These are phyloP conservation scores for Viola odorata DNA, from an alignment of 345 rosid genomes.

Conservation along the genomic window DNA sequence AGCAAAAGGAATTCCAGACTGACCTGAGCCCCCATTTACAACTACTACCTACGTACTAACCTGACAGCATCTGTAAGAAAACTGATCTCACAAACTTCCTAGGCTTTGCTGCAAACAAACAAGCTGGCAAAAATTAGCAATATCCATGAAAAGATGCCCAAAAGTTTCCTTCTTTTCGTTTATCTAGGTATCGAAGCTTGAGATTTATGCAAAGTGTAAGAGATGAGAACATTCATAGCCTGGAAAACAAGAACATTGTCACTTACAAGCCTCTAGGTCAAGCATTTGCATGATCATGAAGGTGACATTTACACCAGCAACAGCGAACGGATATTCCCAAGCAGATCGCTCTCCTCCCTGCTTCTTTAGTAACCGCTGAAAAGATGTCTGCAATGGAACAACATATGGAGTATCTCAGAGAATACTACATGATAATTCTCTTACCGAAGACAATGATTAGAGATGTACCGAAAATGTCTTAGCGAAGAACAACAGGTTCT, in stretches of 20 bases:
- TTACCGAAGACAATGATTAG: constrained; percentile 5
- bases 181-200: no score
- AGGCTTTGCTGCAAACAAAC: constrained; percentile 57
- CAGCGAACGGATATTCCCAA: constrained; percentile 98
- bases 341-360: constrained; percentile 79
- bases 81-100: constrained; percentile 65
- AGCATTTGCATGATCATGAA: constrained; percentile 99
- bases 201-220: no score
- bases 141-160: no score
- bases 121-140: constrained; percentile 11
- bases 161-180: no score
- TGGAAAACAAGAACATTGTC: not conserved
- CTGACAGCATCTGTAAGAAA: constrained; percentile 83
- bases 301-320: constrained; percentile 90
- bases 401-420: no score
- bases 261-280: constrained; percentile 80
- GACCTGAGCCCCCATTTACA: no score
- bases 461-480: constrained; percentile 63
- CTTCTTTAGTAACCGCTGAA: constrained; percentile 57
- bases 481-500: constrained; percentile 87
- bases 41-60: constrained; percentile 27
- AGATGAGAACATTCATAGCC: no score
- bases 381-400: constrained; percentile 49
- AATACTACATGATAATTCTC: not conserved
- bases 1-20: no score